Conservation (phyloP, 306 rosid species). For the Sphenostylis stenocarpa region DNA sequence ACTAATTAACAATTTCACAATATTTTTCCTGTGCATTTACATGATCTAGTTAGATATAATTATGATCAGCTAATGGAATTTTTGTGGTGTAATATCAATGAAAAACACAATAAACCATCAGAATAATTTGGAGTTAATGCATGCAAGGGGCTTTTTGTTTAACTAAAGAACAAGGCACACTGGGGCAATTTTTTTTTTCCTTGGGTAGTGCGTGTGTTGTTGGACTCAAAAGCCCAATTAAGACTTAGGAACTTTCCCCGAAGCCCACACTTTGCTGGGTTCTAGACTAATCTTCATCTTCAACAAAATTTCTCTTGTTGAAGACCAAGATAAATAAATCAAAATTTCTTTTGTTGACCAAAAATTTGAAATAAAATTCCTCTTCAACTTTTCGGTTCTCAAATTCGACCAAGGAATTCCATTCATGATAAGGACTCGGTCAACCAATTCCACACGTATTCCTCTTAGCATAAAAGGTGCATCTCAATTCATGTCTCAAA, state of each 20-base stretch:
- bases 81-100: too few species aligned
- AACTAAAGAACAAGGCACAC: too few species aligned
- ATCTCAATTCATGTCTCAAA: background rate
- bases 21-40: too few species aligned
- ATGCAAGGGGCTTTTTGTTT: too few species aligned
- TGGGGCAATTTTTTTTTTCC: too few species aligned
- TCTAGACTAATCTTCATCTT: background rate
- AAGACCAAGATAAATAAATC: background rate
- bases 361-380: background rate
- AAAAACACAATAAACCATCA: too few species aligned
- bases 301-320: background rate
- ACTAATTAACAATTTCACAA: too few species aligned
- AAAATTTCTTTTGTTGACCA: background rate
- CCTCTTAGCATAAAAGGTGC: background rate
- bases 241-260: background rate
- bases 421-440: background rate
- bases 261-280: background rate
- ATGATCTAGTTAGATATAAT: too few species aligned
- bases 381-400: background rate
- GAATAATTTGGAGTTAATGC: too few species aligned
- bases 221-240: too few species aligned
- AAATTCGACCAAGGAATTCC: too few species aligned
- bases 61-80: too few species aligned
- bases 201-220: background rate
- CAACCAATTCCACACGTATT: constrained; percentile 1